These are phyloP conservation scores for Cyberlindnera mycetangii DNA, from an alignment of 805 yeast species.

Conservation along the genomic window DNA sequence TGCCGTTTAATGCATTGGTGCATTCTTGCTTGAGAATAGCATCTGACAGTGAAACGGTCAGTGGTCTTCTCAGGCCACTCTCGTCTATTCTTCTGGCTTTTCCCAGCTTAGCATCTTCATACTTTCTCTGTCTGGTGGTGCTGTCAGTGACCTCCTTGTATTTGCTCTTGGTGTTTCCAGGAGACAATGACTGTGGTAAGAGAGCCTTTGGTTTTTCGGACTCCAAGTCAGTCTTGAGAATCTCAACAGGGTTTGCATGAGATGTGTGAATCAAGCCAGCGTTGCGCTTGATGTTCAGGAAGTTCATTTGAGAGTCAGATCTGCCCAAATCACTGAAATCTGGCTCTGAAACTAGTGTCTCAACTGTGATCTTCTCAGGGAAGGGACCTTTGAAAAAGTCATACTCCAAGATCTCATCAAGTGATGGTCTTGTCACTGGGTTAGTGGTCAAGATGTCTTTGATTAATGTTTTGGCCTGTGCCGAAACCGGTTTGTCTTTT, in stretches of 20 bases:
- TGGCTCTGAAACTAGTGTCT: slow-evolving; percentile 63
- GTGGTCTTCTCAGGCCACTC: slow-evolving; percentile 27
- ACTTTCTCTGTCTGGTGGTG: slow-evolving; percentile 23
- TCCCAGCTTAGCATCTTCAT: slow-evolving; percentile 34
- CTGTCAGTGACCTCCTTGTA: slow-evolving; percentile 57
- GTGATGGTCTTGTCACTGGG: slow-evolving; percentile 77
- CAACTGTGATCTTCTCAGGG: slow-evolving; percentile 65
- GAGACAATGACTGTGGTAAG: slow-evolving; percentile 87
- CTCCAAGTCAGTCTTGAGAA: slow-evolving; percentile 64
- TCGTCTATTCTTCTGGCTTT: slow-evolving; percentile 39
- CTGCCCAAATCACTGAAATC: slow-evolving; percentile 50
- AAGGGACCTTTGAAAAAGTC: slow-evolving; percentile 87
- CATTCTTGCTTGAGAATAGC: slow-evolving; percentile 42
- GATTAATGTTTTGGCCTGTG: slow-evolving; percentile 72
- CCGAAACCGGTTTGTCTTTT: slow-evolving; percentile 56
- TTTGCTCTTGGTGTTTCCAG: slow-evolving; percentile 85
- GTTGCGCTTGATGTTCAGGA: slow-evolving; percentile 58
- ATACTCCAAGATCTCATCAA: slow-evolving; percentile 75
- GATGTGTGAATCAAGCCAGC: slow-evolving; percentile 54
- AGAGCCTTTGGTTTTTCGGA: slow-evolving; percentile 66
- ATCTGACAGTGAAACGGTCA: slow-evolving; percentile 21
- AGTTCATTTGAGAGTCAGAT: slow-evolving; percentile 64
- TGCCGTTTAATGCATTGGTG: slow-evolving; percentile 43
- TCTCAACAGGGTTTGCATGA: slow-evolving; percentile 64
- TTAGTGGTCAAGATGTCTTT: slow-evolving; percentile 69